Evolutionary conservation across 352 stramenopile genomes (phyloP).

Genomic region (Globisporangium orthogonon): DNA sequence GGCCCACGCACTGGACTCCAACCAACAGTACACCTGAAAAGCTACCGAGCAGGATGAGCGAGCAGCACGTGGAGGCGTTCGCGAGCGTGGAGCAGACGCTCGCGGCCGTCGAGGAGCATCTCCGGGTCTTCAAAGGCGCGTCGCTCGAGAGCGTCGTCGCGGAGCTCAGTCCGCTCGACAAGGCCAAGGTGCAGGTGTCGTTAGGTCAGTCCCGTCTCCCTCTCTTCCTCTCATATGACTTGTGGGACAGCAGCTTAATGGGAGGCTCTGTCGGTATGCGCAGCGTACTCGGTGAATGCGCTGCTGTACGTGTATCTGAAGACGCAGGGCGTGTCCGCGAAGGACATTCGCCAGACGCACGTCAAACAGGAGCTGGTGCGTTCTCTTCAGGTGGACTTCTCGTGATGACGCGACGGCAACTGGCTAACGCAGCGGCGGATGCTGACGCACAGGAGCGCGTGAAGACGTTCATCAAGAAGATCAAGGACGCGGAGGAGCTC

Average conservation of each 20-base stretch:
- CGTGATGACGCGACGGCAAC: neutral
- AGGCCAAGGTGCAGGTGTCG: constrained; percentile 80
- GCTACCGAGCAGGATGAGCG: constrained; percentile 28
- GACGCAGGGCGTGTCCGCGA: constrained; percentile 79
- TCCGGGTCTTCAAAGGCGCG: constrained; percentile 46
- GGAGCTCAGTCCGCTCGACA: constrained; percentile 58
- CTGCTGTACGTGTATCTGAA: constrained; percentile 86
- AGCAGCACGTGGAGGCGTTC: constrained; percentile 57
- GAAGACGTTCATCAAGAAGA: constrained; percentile 86
- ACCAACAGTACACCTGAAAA: constrained; percentile 11
- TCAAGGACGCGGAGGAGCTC: constrained; percentile 84
- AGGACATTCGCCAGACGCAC: constrained; percentile 86
- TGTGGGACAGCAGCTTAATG: neutral
- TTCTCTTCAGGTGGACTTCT: neutral
- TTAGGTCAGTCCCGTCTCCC: constrained; percentile 36
- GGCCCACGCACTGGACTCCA: constrained; percentile 2
- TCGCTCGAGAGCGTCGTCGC: constrained; percentile 54
- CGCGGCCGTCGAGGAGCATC: constrained; percentile 62
- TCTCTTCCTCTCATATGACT: no score
- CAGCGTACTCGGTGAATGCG: constrained; percentile 84
- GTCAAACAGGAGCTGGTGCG: constrained; percentile 84
- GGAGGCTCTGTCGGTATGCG: constrained; percentile 1
- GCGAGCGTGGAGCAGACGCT: constrained; percentile 75
- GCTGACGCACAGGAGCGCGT: constrained; percentile 52
- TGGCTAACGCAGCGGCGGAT: neutral